Conservation (phyloP, 2,329 filamentous ascomycete genomes). For the Penicillium occitanis region DNA sequence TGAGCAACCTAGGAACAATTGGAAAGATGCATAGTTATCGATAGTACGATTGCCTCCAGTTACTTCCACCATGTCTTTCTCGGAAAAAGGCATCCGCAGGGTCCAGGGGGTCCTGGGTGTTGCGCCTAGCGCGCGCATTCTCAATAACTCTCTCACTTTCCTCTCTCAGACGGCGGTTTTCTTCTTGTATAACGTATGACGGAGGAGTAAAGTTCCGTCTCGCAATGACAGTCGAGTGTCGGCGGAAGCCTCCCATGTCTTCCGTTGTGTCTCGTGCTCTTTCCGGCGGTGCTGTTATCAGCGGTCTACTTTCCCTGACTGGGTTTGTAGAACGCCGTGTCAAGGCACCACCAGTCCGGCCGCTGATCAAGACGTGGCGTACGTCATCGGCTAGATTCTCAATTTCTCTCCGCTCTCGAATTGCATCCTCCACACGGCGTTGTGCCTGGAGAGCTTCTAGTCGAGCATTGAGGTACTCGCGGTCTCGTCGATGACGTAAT, state of each 20-base stretch:
- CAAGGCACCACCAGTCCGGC: neutral
- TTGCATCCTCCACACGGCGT: neutral
- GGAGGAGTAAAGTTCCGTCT: constrained; percentile 9
- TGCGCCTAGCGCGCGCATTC: constrained; percentile 23
- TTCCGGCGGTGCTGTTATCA: neutral
- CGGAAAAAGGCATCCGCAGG: constrained; percentile 1
- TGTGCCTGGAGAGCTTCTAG: constrained; percentile 9
- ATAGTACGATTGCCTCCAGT: constrained; percentile 5
- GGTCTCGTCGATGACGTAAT: neutral
- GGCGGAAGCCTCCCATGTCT: constrained; percentile 2
- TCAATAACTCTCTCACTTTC: constrained; percentile 25
- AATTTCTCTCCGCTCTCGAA: constrained; percentile 7
- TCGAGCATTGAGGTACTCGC: constrained; percentile 4
- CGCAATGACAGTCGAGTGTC: constrained; percentile 10
- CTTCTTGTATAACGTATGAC: constrained; percentile 31
- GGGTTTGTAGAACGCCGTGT: neutral
- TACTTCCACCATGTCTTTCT: neutral
- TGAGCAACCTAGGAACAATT: neutral
- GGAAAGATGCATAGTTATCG: neutral
- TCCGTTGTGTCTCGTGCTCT: neutral
- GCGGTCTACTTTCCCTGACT: neutral
- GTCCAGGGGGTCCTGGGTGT: constrained; percentile 17
- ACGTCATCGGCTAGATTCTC: constrained; percentile 6
- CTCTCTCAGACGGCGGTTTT: constrained; percentile 26
- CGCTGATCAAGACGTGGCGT: neutral